Conservation (phyloP, 345 rosid genomes). For the Sisymbrium altissimum region DNA sequence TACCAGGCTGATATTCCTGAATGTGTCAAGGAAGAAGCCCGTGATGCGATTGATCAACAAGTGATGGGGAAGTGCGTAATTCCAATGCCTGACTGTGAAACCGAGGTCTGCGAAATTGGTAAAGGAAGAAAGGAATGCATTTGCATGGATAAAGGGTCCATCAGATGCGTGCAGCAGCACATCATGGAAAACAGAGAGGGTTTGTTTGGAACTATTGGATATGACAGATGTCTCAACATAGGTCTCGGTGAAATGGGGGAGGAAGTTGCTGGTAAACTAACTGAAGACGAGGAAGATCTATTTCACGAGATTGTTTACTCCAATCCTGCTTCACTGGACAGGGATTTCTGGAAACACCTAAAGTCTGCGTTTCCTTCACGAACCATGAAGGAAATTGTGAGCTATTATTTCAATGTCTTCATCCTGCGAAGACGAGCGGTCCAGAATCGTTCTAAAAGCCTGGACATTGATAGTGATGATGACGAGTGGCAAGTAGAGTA, state of each 20-base stretch:
- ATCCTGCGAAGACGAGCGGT: constrained; percentile 56
- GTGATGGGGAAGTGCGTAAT: constrained; percentile 49
- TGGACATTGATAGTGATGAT: constrained; percentile 74
- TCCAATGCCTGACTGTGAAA: constrained; percentile 41
- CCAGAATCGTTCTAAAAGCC: constrained; percentile 58
- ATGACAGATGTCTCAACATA: constrained; percentile 46
- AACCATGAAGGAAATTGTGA: constrained; percentile 53
- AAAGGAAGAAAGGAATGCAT: constrained; percentile 47
- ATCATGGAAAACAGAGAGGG: constrained; percentile 53
- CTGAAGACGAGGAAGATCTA: constrained; percentile 56
- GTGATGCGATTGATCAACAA: constrained; percentile 18
- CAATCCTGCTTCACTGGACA: constrained; percentile 50
- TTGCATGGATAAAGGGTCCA: constrained; percentile 58
- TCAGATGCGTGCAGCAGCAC: constrained; percentile 67
- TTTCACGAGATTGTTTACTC: constrained; percentile 60
- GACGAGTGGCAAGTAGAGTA: constrained; percentile 66
- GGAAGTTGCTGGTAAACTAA: constrained; percentile 57
- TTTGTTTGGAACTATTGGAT: constrained; percentile 51
- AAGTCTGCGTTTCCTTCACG: constrained; percentile 57
- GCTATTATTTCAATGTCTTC: constrained; percentile 81
- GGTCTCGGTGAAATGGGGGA: constrained; percentile 84
- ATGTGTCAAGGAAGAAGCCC: constrained; percentile 32
- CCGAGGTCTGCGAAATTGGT: constrained; percentile 29
- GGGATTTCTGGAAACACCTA: constrained; percentile 67
- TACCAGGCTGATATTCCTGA: constrained; percentile 59